A percentile compares a stretch with the other conserved stretches of the same genome.
phyloP scores from a whole-genome alignment of 2,329 filamentous ascomycete species.

The Knufia petricola region DNA sequence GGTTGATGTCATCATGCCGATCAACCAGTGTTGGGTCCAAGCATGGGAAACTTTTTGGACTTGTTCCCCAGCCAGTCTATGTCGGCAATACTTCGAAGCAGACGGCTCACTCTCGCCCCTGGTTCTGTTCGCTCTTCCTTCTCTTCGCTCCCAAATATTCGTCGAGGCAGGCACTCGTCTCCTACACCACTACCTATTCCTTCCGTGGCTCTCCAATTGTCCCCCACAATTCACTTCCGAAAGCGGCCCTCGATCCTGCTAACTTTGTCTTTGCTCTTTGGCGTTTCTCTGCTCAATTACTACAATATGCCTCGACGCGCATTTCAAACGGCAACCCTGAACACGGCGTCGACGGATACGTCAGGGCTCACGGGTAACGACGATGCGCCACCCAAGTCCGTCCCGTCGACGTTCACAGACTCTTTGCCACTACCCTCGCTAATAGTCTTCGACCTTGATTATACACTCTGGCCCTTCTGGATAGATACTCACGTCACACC shows the following conservation, averaged over 20 bases:
- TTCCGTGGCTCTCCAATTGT: not conserved
- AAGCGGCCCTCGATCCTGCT: not conserved
- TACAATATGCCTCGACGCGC: conserved; percentile 2
- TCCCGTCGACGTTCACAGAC: conserved; percentile 47
- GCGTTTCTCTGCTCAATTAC: not conserved
- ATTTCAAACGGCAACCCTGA: conserved; percentile 4
- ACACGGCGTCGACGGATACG: conserved; percentile 2
- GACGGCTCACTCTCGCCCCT: not conserved
- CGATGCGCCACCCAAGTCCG: conserved; percentile 24
- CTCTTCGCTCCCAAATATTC: not conserved
- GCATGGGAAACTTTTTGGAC: not conserved
- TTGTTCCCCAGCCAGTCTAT: not conserved
- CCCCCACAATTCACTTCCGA: not conserved
- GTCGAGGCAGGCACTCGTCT: not conserved
- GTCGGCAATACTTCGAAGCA: not conserved
- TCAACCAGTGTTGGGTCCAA: too few species aligned
- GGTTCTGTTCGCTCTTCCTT: not conserved
- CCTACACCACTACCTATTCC: not conserved
- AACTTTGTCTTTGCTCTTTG: not conserved
- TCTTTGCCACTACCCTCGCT: conserved; percentile 67
- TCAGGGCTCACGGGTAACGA: conserved; percentile 5
- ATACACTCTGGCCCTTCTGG: conserved; percentile 99
- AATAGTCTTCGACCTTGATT: conserved; percentile 91
- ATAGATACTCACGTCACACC: conserved; percentile 81
- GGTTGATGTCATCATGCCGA: not conserved